These are phyloP conservation scores for Candida nemodendra DNA, from an alignment of 805 yeast species.

Conservation along the genomic window DNA sequence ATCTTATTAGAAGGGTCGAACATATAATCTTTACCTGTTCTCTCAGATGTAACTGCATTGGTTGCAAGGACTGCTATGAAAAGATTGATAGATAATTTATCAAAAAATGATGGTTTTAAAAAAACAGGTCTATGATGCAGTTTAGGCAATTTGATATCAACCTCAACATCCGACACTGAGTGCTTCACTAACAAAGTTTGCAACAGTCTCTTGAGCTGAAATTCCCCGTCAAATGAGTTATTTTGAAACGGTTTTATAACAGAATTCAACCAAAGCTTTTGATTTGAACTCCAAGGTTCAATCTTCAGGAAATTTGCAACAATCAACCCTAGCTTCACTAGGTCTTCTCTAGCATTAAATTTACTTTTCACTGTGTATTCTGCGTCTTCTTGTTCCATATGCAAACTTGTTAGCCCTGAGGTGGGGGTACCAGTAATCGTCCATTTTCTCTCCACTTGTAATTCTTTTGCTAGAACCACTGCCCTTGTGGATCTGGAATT, in stretches of 20 bases:
- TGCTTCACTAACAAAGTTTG: slow-evolving; percentile 57
- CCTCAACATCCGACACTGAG: slow-evolving; percentile 49
- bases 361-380: slow-evolving; percentile 47
- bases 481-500: slow-evolving; percentile 50
- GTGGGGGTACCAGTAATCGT: slow-evolving; percentile 78
- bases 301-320: slow-evolving; percentile 53
- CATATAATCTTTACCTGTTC: slow-evolving; percentile 68
- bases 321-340: slow-evolving; percentile 50
- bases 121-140: slow-evolving; percentile 57
- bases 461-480: slow-evolving; percentile 45
- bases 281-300: slow-evolving; percentile 54
- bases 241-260: slow-evolving; percentile 50
- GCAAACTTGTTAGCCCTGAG: slow-evolving; percentile 59
- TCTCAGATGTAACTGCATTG: slow-evolving; percentile 71
- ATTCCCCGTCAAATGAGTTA: slow-evolving; percentile 39
- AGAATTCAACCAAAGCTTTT: slow-evolving; percentile 45
- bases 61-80: slow-evolving; percentile 68
- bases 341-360: slow-evolving; percentile 54
- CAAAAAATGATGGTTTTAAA: slow-evolving; percentile 61
- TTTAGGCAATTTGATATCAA: slow-evolving; percentile 56
- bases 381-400: slow-evolving; percentile 39
- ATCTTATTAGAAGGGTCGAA: slow-evolving; percentile 57
- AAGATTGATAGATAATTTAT: slow-evolving; percentile 58
- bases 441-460: slow-evolving; percentile 65
- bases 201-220: slow-evolving; percentile 42